phyloP scores from a whole-genome alignment of 1,284 basidiomycete species.

The Malassezia cuniculi region DNA sequence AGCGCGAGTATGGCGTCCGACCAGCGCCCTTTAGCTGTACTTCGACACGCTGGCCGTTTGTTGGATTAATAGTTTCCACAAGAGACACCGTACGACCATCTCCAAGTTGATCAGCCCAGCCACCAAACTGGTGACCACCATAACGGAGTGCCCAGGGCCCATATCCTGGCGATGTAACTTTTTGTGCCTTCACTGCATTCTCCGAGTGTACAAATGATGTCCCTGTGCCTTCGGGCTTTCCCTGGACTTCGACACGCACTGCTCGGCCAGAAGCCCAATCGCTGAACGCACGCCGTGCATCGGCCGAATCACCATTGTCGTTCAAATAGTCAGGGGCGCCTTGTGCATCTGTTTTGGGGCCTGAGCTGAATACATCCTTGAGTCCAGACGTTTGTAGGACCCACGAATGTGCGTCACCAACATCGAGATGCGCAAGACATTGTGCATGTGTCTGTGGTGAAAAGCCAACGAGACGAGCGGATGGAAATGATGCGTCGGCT shows the following conservation, averaged over 20 bases:
- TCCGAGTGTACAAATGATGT: no score
- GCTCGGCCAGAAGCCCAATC: conserved; percentile 15
- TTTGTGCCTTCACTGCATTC: no score
- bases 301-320: background rate
- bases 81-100: conserved; percentile 86
- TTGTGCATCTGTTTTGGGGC: conserved; percentile 15
- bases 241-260: conserved; percentile 2
- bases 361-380: conserved; percentile 30
- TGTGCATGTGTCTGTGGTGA: conserved; percentile 59
- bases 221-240: conserved; percentile 5
- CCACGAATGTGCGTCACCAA: conserved; percentile 63
- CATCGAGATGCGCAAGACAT: conserved; percentile 69
- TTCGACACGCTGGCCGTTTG: conserved; percentile 48
- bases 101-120: conserved; percentile 89
- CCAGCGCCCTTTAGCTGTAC: conserved; percentile 89
- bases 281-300: conserved; percentile 9
- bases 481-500: conserved; percentile 23
- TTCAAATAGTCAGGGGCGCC: background rate
- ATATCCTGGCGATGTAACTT: conserved; percentile 14
- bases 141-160: conserved; percentile 38
- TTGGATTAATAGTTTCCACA: conserved; percentile 55
- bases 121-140: conserved; percentile 61
- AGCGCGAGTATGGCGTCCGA: conserved; percentile 79
- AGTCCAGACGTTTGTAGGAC: conserved; percentile 50
- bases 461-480: conserved; percentile 51